phyloP scores from a whole-genome alignment of 2,329 filamentous ascomycete genomes.

The Colletotrichum paranaense region DNA sequence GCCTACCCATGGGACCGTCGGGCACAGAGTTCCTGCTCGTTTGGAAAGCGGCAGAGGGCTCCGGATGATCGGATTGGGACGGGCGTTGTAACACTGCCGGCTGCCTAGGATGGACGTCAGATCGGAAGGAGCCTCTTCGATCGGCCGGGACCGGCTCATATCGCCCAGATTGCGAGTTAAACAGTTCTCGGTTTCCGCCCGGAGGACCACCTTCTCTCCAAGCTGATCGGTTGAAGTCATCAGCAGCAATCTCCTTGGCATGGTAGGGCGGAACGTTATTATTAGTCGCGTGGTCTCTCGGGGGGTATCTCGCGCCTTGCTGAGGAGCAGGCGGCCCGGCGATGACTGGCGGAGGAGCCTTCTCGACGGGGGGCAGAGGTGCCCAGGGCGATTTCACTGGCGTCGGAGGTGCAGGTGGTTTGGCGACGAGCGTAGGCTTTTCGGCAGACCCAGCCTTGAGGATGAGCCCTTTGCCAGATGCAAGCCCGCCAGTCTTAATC shows the following conservation, averaged over 20 bases:
- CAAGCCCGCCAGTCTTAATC: slow-evolving; percentile 57
- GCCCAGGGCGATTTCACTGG: slow-evolving; percentile 95
- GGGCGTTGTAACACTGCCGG: slow-evolving; percentile 84
- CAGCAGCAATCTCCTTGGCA: slow-evolving; percentile 88
- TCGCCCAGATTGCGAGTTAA: slow-evolving; percentile 93
- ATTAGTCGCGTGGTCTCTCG: slow-evolving; percentile 55
- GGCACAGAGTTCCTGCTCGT: slow-evolving; percentile 73
- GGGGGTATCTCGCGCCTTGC: slow-evolving; percentile 39
- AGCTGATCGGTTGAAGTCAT: slow-evolving; percentile 88
- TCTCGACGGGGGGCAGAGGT: slow-evolving; percentile 84
- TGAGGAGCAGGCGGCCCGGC: slow-evolving; percentile 62
- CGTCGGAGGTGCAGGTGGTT: slow-evolving; percentile 73
- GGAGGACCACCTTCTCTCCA: slow-evolving; percentile 79
- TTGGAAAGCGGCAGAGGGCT: slow-evolving; percentile 89
- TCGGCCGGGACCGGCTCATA: slow-evolving; percentile 86
- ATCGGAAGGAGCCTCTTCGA: slow-evolving; percentile 75
- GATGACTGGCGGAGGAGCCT: slow-evolving; percentile 76
- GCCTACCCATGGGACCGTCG: slow-evolving; percentile 76
- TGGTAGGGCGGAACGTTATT: slow-evolving; percentile 57
- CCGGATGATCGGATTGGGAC: slow-evolving; percentile 73
- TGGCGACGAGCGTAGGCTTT: slow-evolving; percentile 79
- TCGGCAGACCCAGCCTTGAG: slow-evolving; percentile 73
- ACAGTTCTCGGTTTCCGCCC: slow-evolving; percentile 79
- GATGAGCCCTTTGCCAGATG: slow-evolving; percentile 70
- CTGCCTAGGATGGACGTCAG: slow-evolving; percentile 75